phyloP scores from a whole-genome alignment of 768 basidiomycete species.

The Suillus brevipes region DNA sequence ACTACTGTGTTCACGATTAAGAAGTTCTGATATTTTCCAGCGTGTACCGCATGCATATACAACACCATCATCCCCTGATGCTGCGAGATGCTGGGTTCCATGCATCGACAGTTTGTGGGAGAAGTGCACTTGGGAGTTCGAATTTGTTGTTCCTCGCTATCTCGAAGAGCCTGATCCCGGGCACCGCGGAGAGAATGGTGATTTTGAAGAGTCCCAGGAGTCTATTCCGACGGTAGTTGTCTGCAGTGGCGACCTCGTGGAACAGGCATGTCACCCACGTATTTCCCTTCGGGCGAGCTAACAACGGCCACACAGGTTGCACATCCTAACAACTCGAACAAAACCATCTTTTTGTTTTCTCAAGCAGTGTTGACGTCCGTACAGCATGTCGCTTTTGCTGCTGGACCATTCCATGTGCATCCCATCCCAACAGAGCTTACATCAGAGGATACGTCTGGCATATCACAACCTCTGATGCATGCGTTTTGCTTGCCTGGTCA shows the following conservation, averaged over 20 bases:
- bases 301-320: slow-evolving; percentile 57
- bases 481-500: slow-evolving; percentile 93
- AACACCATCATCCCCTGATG: slow-evolving; percentile 81
- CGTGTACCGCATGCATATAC: slow-evolving; percentile 94
- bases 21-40: slow-evolving; percentile 40
- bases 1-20: slow-evolving; percentile 9
- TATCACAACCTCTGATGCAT: slow-evolving; percentile 75
- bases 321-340: slow-evolving; percentile 91
- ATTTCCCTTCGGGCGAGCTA: slow-evolving; percentile 5
- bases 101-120: slow-evolving; percentile 95
- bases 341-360: slow-evolving; percentile 91
- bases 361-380: slow-evolving; percentile 86
- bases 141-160: slow-evolving; percentile 88
- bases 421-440: slow-evolving; percentile 63
- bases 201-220: slow-evolving; percentile 50
- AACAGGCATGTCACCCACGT: slow-evolving; percentile 65
- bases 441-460: slow-evolving; percentile 60
- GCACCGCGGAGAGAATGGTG: slow-evolving; percentile 41
- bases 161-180: slow-evolving; percentile 54
- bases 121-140: slow-evolving; percentile 97
- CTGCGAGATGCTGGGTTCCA: slow-evolving; percentile 98
- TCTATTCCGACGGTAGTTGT: slow-evolving; percentile 82
- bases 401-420: slow-evolving; percentile 87
- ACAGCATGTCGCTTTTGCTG: slow-evolving; percentile 96
- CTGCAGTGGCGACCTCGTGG: slow-evolving; percentile 92